These are phyloP conservation scores for Aspergillus melleus DNA, from an alignment of 2,329 filamentous ascomycete genomes.

Conservation along the genomic window DNA sequence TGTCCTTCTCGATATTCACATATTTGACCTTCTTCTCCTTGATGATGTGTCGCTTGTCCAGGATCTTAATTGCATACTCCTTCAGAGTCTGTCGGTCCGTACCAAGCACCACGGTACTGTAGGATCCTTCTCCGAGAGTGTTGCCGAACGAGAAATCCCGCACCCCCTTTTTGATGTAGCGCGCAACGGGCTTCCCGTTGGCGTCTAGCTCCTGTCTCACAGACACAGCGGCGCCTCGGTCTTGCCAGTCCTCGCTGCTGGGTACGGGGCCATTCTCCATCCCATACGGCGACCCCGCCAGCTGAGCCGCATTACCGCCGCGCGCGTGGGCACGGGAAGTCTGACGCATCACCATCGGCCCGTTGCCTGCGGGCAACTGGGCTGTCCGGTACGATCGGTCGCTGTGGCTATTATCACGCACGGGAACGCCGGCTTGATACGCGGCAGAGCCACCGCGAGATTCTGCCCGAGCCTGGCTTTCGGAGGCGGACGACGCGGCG, in stretches of 20 bases:
- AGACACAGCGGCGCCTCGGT: constrained; percentile 84
- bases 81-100: constrained; percentile 92
- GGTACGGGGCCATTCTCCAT: constrained; percentile 58
- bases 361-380: constrained; percentile 58
- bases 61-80: constrained; percentile 96
- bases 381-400: constrained; percentile 67
- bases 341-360: constrained; percentile 70
- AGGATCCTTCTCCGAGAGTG: constrained; percentile 91
- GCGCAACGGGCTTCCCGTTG: constrained; percentile 76
- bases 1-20: constrained; percentile 99
- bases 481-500: constrained; percentile 58
- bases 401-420: constrained; percentile 68
- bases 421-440: constrained; percentile 61
- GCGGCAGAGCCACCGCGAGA: constrained; percentile 61
- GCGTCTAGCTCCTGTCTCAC: constrained; percentile 81
- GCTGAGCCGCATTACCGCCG: constrained; percentile 32
- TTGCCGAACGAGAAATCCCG: constrained; percentile 94
- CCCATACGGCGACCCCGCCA: constrained; percentile 51
- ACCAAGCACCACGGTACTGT: constrained; percentile 91
- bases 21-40: constrained; percentile 99
- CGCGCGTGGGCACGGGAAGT: constrained; percentile 71
- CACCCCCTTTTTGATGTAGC: constrained; percentile 92
- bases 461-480: constrained; percentile 59
- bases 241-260: constrained; percentile 92
- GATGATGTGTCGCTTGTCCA: constrained; percentile 98